phyloP scores from a whole-genome alignment of 345 rosid species.

The Pistacia integerrima region DNA sequence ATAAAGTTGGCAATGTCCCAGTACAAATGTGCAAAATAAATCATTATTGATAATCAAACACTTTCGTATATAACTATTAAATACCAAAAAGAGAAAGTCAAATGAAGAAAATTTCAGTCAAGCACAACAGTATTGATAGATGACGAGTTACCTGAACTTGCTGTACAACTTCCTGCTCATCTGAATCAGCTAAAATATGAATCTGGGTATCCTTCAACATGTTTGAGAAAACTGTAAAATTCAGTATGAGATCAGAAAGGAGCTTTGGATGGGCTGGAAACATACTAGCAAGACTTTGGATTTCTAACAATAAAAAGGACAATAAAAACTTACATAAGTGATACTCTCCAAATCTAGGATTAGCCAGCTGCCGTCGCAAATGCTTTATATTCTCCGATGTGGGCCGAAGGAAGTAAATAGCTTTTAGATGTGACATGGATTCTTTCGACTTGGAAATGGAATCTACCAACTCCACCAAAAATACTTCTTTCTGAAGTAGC shows the following conservation, averaged over 20 bases:
- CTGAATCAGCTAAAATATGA: constrained; percentile 96
- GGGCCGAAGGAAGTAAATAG: constrained; percentile 88
- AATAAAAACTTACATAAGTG: constrained; percentile 65
- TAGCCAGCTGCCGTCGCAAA: constrained; percentile 74
- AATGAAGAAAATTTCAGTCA: constrained; percentile 9
- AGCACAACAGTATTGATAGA: not conserved
- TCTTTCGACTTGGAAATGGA: constrained; percentile 80
- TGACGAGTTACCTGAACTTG: constrained; percentile 80
- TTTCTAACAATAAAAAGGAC: not conserved
- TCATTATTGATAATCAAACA: not conserved
- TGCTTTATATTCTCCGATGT: constrained; percentile 84
- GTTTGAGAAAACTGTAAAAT: constrained; percentile 88
- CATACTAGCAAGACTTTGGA: not conserved
- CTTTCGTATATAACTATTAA: not conserved
- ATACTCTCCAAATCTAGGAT: constrained; percentile 90
- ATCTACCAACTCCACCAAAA: constrained; percentile 87
- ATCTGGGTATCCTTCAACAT: constrained; percentile 96
- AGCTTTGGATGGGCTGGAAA: constrained; percentile 2
- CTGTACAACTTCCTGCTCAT: constrained; percentile 92
- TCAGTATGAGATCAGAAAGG: constrained; percentile 8
- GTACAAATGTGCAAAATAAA: not conserved
- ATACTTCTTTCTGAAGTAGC: constrained; percentile 93
- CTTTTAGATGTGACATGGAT: constrained; percentile 94
- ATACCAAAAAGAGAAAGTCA: not conserved
- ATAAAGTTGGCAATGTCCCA: not conserved